Evolutionary conservation across 2,329 filamentous ascomycete species (phyloP).

Genomic region (Botryotinia globosa): DNA sequence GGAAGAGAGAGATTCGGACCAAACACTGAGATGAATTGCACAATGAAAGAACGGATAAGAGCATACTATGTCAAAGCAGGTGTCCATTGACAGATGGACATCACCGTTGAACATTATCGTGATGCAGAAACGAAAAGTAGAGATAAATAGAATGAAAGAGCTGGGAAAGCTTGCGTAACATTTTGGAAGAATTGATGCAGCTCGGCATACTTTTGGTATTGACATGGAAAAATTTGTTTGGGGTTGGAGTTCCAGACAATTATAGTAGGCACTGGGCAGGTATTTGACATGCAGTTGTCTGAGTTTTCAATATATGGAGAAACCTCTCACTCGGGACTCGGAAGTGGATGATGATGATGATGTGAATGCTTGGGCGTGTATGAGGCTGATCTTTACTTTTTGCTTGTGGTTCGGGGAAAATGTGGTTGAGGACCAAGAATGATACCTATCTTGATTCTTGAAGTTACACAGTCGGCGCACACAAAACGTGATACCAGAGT

Average conservation of each 20-base stretch:
- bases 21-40: neutral
- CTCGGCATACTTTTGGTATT: neutral
- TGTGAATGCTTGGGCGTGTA: neutral
- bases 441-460: no score
- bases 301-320: neutral
- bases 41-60: slow-evolving; percentile 6
- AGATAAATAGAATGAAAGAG: neutral
- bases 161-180: slow-evolving; percentile 1
- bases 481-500: neutral
- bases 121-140: slow-evolving; percentile 21
- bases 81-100: slow-evolving; percentile 15
- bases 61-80: slow-evolving; percentile 15
- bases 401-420: neutral
- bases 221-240: neutral
- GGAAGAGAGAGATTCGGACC: neutral
- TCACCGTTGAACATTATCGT: slow-evolving; percentile 22
- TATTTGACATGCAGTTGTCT: slow-evolving; percentile 11
- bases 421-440: neutral
- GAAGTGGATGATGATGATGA: neutral
- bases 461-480: neutral
- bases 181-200: neutral
- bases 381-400: neutral
- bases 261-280: no score
- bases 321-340: neutral
- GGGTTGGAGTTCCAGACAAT: neutral